Evolutionary conservation across 2,329 filamentous ascomycete genomes (phyloP).

Genomic region (Cladosporium sp.): DNA sequence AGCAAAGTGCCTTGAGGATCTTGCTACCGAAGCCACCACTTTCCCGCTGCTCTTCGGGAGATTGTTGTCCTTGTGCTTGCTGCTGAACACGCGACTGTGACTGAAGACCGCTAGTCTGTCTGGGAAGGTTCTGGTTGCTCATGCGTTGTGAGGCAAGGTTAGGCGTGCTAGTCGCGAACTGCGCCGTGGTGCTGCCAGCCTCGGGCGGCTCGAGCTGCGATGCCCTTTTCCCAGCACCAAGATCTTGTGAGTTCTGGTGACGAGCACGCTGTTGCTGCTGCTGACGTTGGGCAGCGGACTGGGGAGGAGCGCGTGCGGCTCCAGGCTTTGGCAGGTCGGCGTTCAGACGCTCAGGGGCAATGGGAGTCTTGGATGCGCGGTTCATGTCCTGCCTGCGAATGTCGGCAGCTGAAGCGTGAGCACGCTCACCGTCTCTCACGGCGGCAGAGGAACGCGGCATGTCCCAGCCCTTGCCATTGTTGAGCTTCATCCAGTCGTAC

Average conservation of each 20-base stretch:
- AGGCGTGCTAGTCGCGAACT: slow-evolving; percentile 92
- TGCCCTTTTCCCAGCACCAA: slow-evolving; percentile 57
- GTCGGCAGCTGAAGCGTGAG: slow-evolving; percentile 79
- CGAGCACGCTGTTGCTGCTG: slow-evolving; percentile 22
- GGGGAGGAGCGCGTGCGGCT: slow-evolving; percentile 65
- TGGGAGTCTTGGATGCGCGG: slow-evolving; percentile 52
- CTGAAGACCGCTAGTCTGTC: slow-evolving; percentile 3
- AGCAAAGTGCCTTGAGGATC: slow-evolving; percentile 88
- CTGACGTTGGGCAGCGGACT: slow-evolving; percentile 62
- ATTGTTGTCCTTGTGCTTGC: slow-evolving; percentile 11
- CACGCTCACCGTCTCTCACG: slow-evolving; percentile 42
- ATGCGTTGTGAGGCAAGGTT: slow-evolving; percentile 21
- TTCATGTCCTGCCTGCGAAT: slow-evolving; percentile 55
- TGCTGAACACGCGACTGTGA: slow-evolving; percentile 32
- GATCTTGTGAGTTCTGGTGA: slow-evolving; percentile 29
- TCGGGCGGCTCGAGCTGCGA: slow-evolving; percentile 67
- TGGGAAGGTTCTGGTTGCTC: slow-evolving; percentile 11
- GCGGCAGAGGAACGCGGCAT: slow-evolving; percentile 49
- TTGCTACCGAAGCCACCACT: slow-evolving; percentile 71
- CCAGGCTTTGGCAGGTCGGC: slow-evolving; percentile 55
- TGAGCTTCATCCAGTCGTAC: slow-evolving; percentile 99
- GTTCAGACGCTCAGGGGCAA: slow-evolving; percentile 43
- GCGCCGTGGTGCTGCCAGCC: slow-evolving; percentile 86
- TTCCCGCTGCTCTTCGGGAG: slow-evolving; percentile 61
- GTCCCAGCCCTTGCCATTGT: slow-evolving; percentile 89